These are phyloP conservation scores for Galium porrigens DNA, from an alignment of 305 asterid genomes.

Conservation along the genomic window DNA sequence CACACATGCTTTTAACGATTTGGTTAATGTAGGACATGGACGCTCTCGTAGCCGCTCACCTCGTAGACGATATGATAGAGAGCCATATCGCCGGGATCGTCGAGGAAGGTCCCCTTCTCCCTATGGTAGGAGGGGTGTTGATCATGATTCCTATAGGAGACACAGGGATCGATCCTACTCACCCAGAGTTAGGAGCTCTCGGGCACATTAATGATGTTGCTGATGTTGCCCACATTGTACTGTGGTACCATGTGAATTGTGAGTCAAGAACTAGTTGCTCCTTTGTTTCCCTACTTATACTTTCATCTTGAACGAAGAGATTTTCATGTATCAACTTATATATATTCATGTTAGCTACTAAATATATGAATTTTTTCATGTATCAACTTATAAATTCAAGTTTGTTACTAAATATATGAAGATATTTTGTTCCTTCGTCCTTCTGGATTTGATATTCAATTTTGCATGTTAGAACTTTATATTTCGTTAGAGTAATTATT, in stretches of 20 bases:
- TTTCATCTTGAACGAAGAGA: too few species aligned
- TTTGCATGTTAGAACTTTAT: too few species aligned
- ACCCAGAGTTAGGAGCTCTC: conserved; percentile 17
- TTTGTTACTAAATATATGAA: background rate
- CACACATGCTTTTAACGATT: background rate
- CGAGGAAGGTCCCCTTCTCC: conserved; percentile 23
- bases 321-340: background rate
- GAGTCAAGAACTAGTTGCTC: background rate
- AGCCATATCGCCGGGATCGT: conserved; percentile 22
- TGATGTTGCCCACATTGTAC: too few species aligned
- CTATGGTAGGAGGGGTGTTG: conserved; percentile 22
- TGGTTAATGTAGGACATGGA: conserved; percentile 24
- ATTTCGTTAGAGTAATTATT: too few species aligned
- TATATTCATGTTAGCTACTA: background rate
- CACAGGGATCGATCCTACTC: conserved; percentile 19
- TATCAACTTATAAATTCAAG: background rate
- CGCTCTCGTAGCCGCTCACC: conserved; percentile 36
- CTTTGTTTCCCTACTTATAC: background rate
- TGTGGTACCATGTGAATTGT: background rate
- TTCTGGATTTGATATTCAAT: too few species aligned
- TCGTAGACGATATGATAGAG: conserved; percentile 25
- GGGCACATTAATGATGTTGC: conserved; percentile 12
- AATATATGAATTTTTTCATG: background rate
- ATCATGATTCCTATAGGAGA: conserved; percentile 18
- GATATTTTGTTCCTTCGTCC: background rate